Percentiles rank a stretch among this genome's conserved stretches.
Evolutionary conservation across 306 rosid genomes (phyloP).

Genomic region (Castanospermum australe): DNA sequence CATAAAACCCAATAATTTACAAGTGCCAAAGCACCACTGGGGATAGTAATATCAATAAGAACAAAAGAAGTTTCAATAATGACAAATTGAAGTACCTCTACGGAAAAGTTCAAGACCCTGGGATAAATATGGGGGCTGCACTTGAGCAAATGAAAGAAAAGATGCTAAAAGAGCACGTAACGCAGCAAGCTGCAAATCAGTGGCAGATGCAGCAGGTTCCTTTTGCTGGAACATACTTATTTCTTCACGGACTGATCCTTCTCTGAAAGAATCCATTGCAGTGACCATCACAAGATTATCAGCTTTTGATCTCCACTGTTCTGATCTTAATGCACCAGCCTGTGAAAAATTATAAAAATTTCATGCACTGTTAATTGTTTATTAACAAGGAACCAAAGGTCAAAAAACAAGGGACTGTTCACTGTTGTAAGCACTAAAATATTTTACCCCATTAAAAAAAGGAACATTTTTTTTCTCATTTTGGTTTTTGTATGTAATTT

Average conservation of each 20-base stretch:
- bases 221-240: conserved; percentile 39
- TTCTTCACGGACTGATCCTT: conserved; percentile 47
- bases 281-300: conserved; percentile 58
- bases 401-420: background rate
- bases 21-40: background rate
- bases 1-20: background rate
- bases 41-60: conserved; percentile 6
- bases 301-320: conserved; percentile 61
- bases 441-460: background rate
- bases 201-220: conserved; percentile 40
- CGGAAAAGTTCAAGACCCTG: conserved; percentile 86
- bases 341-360: conserved; percentile 31
- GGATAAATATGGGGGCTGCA: conserved; percentile 60
- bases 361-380: background rate
- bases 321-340: conserved; percentile 72
- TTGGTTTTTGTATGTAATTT: background rate
- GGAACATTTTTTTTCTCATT: background rate
- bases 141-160: conserved; percentile 60
- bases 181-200: conserved; percentile 78
- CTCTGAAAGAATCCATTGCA: conserved; percentile 55
- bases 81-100: conserved; percentile 54
- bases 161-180: conserved; percentile 78
- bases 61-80: background rate
- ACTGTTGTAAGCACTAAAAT: background rate
- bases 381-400: background rate